Conservation (phyloP, 352 stramenopile genomes). For the Phytophthora litchii region DNA sequence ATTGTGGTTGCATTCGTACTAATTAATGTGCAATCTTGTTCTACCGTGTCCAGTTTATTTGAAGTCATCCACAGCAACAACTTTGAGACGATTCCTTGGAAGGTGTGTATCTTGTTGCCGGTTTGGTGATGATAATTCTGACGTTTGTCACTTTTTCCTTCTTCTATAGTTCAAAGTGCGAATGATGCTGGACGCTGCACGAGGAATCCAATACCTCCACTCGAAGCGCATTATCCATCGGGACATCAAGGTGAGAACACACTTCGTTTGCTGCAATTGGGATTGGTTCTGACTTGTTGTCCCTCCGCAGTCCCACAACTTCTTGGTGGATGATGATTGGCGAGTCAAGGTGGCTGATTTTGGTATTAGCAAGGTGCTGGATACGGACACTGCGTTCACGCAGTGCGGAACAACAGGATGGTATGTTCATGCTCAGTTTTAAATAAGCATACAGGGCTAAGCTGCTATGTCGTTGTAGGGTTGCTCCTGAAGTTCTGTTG, state of each 20-base stretch:
- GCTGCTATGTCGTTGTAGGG: constrained; percentile 44
- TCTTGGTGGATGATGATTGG: constrained; percentile 90
- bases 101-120: constrained; percentile 45
- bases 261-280: neutral
- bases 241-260: constrained; percentile 80
- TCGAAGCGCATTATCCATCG: constrained; percentile 89
- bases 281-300: constrained; percentile 6
- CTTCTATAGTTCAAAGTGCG: constrained; percentile 83
- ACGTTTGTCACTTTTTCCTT: constrained; percentile 6
- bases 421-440: constrained; percentile 35
- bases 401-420: constrained; percentile 89
- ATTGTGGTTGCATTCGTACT: neutral
- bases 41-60: constrained; percentile 61
- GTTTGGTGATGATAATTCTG: neutral
- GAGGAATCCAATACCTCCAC: constrained; percentile 90
- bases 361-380: constrained; percentile 89
- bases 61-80: constrained; percentile 91
- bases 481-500: constrained; percentile 87
- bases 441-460: neutral
- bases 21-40: neutral
- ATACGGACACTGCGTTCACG: constrained; percentile 85
- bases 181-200: constrained; percentile 89
- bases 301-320: constrained; percentile 80
- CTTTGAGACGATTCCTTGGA: constrained; percentile 90
- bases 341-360: constrained; percentile 90